Percentiles rank a stretch among this genome's conserved stretches.
phyloP scores from a whole-genome alignment of 1,284 basidiomycete species.

The Cutaneotrichosporon mucoides region DNA sequence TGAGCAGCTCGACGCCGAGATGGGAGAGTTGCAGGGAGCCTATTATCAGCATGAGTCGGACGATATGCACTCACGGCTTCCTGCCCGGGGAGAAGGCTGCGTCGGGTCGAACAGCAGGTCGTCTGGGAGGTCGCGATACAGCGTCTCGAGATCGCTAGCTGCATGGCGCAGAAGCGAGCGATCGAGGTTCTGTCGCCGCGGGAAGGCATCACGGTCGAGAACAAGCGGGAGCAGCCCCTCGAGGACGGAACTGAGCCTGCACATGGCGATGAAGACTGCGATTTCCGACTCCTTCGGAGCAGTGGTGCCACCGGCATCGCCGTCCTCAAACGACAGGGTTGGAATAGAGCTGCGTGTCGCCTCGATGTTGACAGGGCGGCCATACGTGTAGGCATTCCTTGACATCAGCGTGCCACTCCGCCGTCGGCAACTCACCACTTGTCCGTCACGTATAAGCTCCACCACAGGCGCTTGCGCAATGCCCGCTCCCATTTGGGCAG shows the following conservation, averaged over 20 bases:
- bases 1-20: conserved; percentile 13
- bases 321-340: conserved; percentile 15
- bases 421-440: conserved; percentile 16
- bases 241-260: conserved; percentile 11
- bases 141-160: conserved; percentile 13
- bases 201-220: conserved; percentile 9
- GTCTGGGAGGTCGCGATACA: conserved; percentile 14
- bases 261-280: conserved; percentile 15
- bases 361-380: conserved; percentile 19
- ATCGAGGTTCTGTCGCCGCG: conserved; percentile 5
- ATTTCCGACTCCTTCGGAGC: conserved; percentile 8
- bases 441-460: conserved; percentile 24
- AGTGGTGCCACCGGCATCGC: conserved; percentile 2
- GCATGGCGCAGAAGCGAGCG: conserved; percentile 12
- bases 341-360: conserved; percentile 8
- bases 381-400: conserved; percentile 22
- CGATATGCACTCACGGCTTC: conserved; percentile 1
- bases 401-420: not conserved
- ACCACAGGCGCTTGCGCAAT: conserved; percentile 26
- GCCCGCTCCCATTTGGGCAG: conserved; percentile 26
- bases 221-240: conserved; percentile 17
- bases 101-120: conserved; percentile 11
- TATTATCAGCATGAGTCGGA: not conserved
- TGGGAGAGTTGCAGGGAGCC: conserved; percentile 17
- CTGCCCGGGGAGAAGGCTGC: not conserved